A percentile compares a stretch with the other conserved stretches of the same genome.
These are phyloP conservation scores for Lactarius akahatsu DNA, from an alignment of 768 basidiomycete species.

Conservation along the genomic window DNA sequence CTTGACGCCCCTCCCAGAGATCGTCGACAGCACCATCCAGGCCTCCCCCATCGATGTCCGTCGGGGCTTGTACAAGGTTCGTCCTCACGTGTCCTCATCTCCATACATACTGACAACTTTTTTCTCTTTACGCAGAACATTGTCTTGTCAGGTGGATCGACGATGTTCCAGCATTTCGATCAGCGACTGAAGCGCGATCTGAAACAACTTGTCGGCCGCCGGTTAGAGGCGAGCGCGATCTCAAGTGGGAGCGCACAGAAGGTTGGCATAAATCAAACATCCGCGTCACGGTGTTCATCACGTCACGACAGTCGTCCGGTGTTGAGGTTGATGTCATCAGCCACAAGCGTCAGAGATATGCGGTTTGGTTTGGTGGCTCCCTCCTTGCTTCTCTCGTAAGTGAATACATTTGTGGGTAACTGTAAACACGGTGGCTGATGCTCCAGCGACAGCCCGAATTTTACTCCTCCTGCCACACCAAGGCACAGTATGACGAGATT, in stretches of 20 bases:
- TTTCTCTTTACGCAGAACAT: slow-evolving; percentile 65
- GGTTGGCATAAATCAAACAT: slow-evolving; percentile 44
- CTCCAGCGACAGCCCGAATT: slow-evolving; percentile 73
- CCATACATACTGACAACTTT: background rate
- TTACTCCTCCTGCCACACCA: slow-evolving; percentile 90
- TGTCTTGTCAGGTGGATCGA: slow-evolving; percentile 94
- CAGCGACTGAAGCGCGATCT: slow-evolving; percentile 93
- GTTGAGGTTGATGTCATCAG: slow-evolving; percentile 98
- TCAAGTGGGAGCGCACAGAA: slow-evolving; percentile 74
- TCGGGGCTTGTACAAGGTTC: slow-evolving; percentile 91
- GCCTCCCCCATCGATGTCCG: slow-evolving; percentile 96
- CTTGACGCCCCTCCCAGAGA: slow-evolving; percentile 91
- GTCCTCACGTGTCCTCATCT: background rate
- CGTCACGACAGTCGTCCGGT: slow-evolving; percentile 71
- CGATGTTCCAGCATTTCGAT: slow-evolving; percentile 99
- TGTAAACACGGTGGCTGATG: background rate
- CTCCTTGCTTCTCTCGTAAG: slow-evolving; percentile 88
- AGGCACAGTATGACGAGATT: slow-evolving; percentile 91
- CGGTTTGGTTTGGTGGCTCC: slow-evolving; percentile 98
- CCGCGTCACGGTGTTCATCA: slow-evolving; percentile 6
- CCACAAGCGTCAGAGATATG: slow-evolving; percentile 95
- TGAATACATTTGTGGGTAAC: slow-evolving; percentile 21
- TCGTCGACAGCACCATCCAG: slow-evolving; percentile 95
- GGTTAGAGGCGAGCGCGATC: slow-evolving; percentile 73
- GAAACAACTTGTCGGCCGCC: slow-evolving; percentile 88